These are phyloP conservation scores for Ceratorhiza oryzae-sativae DNA, from an alignment of 1,284 basidiomycete species.

Conservation along the genomic window DNA sequence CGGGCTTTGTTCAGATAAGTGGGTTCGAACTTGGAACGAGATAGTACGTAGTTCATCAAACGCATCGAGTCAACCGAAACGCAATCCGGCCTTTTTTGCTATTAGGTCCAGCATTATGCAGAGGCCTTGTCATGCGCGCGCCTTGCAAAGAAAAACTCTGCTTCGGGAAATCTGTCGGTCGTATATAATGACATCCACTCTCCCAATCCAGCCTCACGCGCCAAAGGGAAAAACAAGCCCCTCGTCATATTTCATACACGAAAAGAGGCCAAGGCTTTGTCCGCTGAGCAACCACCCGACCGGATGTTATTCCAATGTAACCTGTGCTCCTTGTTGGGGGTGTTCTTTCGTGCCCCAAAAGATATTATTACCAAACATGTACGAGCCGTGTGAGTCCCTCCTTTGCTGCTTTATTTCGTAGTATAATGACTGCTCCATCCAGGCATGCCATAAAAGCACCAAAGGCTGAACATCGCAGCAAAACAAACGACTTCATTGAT, in stretches of 20 bases:
- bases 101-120: conserved; percentile 3
- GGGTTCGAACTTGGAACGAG: neutral
- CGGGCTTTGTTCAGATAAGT: neutral
- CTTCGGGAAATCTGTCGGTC: neutral
- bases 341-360: neutral
- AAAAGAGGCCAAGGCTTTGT: neutral
- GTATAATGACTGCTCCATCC: no score
- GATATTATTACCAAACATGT: neutral
- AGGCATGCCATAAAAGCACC: neutral
- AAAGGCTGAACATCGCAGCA: neutral
- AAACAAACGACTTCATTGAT: neutral
- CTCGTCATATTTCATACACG: neutral
- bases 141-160: neutral
- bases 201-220: neutral
- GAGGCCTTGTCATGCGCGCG: neutral
- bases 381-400: neutral
- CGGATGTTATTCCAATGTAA: neutral
- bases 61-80: neutral
- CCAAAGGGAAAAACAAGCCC: neutral
- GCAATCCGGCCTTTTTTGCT: neutral
- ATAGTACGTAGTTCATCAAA: neutral
- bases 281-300: neutral
- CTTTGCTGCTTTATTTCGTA: no score
- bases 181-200: neutral
- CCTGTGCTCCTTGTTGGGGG: neutral